Base-by-base conservation (phyloP, 1,139 yeast species). In the Yamadazyma aaseri region DNA sequence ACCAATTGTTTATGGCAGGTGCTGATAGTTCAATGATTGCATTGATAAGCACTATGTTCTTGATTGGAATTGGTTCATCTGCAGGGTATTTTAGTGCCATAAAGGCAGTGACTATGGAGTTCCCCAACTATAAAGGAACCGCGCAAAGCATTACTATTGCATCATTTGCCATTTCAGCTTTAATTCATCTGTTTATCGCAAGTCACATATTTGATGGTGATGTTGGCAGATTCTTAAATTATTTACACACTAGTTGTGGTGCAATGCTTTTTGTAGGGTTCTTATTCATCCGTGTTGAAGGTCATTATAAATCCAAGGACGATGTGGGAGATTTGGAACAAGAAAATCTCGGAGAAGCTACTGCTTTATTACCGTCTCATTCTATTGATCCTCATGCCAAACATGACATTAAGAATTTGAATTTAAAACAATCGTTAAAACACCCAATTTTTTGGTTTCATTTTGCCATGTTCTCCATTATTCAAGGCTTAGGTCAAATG, bases 401-500 rank as follows among this genome's bases (percentile, higher is more conserved):
- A n/a, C 31, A 17, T 3, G 41, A 38, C 15, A 45, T 57, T 32
- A 47, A 49, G 23, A 40, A 41, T 26, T 31, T 46, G 33, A 26
- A 41, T 15, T 38, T 58, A 21, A 42, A 37, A 14, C 41, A 43
- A 11, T 52, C 62, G 1, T 39, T 58, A 6, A 16, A 35, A 4
- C 58, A 55, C 41, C 59, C 63, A 1, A 40, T 56, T 1, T 79
- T 78, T 40, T 48, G 78, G 48, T 58, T 66, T 22, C 79, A 74
- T 46, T 78, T 70, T 45, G 30, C 72, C 7, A 64, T 81, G 13
- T 63, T 84, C 42, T 84, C 89, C 1, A 57, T 76, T 3, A 60
- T 82, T 29, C 83, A 85, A 46, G 86, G 89, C 2, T 68, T 80
- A 40, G 94, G 94, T 7, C 92, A 85, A 53, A 78, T 83, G 71